These are phyloP conservation scores for Fusarium nanum DNA, from an alignment of 2,329 filamentous ascomycete genomes.

Conservation along the genomic window DNA sequence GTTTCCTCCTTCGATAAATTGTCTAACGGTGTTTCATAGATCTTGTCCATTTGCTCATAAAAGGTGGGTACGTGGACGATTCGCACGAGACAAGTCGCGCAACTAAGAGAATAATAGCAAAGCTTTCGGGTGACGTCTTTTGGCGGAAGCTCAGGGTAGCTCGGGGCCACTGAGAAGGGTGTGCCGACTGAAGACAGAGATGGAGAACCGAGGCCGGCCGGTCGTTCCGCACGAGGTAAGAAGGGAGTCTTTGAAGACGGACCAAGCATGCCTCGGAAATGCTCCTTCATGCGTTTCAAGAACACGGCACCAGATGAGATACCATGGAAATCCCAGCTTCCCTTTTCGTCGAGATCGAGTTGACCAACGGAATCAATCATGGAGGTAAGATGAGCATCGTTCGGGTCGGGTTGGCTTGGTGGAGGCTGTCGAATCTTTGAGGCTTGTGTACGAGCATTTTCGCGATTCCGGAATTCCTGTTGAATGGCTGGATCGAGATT, in stretches of 20 bases:
- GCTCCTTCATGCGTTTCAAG: constrained; percentile 85
- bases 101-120: constrained; percentile 67
- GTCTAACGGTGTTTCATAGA: constrained; percentile 78
- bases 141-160: constrained; percentile 75
- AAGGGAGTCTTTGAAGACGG: constrained; percentile 70
- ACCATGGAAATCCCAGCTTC: constrained; percentile 95
- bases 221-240: constrained; percentile 63
- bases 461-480: constrained; percentile 71
- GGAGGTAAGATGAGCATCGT: constrained; percentile 83
- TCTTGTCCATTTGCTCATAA: constrained; percentile 77
- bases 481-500: constrained; percentile 81
- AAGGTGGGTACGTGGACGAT: constrained; percentile 87
- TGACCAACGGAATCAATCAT: constrained; percentile 96
- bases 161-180: constrained; percentile 65
- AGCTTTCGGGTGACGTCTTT: constrained; percentile 65
- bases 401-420: constrained; percentile 54
- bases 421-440: constrained; percentile 53
- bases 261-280: constrained; percentile 82
- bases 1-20: constrained; percentile 73
- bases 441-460: constrained; percentile 61
- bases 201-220: constrained; percentile 75
- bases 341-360: constrained; percentile 89
- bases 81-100: constrained; percentile 69
- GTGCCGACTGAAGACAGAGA: constrained; percentile 71
- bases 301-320: constrained; percentile 93